Evolutionary conservation across 768 basidiomycete species (phyloP).

Genomic region (Sporobolomyces roseus): DNA sequence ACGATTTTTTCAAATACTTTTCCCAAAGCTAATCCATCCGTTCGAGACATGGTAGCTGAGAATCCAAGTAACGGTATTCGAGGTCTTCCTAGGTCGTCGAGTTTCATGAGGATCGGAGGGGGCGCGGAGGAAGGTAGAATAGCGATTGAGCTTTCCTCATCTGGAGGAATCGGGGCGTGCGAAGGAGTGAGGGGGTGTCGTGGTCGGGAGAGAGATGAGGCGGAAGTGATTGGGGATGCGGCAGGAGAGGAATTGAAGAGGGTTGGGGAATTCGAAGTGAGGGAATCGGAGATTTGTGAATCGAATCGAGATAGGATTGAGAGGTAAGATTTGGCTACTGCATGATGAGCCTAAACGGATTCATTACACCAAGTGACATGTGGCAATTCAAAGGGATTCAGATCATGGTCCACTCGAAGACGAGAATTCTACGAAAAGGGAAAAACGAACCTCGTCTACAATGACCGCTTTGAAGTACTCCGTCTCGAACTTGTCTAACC

Average conservation of each 20-base stretch:
- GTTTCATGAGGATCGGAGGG: background rate
- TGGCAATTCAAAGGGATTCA: too few species aligned
- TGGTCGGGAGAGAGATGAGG: background rate
- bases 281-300: conserved; percentile 40
- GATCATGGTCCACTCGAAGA: background rate
- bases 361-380: too few species aligned
- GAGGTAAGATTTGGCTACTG: conserved; percentile 79
- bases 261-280: background rate
- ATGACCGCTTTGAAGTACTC: conserved; percentile 35
- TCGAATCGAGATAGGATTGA: conserved; percentile 78
- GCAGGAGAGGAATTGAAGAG: background rate
- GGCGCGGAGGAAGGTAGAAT: background rate
- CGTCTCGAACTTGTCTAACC: conserved; percentile 40
- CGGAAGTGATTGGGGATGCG: background rate
- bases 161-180: background rate
- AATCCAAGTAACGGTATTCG: conserved; percentile 82
- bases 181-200: background rate
- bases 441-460: conserved; percentile 46
- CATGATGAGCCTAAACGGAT: conserved; percentile 78
- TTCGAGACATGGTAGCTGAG: conserved; percentile 88
- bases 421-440: conserved; percentile 55
- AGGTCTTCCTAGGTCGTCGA: conserved; percentile 21
- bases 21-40: conserved; percentile 82
- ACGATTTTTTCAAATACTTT: conserved; percentile 87
- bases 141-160: conserved; percentile 4